phyloP scores from a whole-genome alignment of 176 grass and related monocot genomes.

The Carex parvula region DNA sequence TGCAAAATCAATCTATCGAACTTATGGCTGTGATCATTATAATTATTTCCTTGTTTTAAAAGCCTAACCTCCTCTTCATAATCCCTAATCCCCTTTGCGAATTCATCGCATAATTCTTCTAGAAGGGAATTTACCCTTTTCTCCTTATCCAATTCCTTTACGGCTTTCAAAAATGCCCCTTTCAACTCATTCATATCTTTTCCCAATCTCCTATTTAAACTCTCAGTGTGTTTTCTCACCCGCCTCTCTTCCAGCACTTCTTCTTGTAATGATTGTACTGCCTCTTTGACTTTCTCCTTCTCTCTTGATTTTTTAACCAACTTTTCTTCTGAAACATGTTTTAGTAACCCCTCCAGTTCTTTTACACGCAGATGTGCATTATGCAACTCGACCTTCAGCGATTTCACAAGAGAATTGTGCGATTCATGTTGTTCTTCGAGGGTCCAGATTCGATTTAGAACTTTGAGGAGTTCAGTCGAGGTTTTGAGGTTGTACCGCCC shows the following conservation, averaged over 20 bases:
- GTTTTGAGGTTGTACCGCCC: conserved; percentile 59
- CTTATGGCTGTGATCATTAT: conserved; percentile 52
- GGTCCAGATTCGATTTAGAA: conserved; percentile 96
- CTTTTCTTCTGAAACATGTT: conserved; percentile 64
- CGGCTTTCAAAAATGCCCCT: conserved; percentile 53
- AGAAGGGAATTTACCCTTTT: conserved; percentile 57
- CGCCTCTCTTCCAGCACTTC: conserved; percentile 85
- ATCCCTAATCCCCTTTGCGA: conserved; percentile 77
- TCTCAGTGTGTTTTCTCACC: conserved; percentile 72
- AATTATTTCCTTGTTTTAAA: conserved; percentile 58
- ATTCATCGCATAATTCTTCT: conserved; percentile 81
- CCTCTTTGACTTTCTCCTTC: conserved; percentile 62
- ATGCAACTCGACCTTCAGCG: conserved; percentile 68
- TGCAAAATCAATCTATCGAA: conserved; percentile 83
- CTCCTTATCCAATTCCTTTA: conserved; percentile 76
- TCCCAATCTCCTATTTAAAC: conserved; percentile 66
- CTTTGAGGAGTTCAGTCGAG: conserved; percentile 92
- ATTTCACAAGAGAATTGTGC: conserved; percentile 66
- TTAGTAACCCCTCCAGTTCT: conserved; percentile 71
- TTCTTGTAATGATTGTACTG: conserved; percentile 51
- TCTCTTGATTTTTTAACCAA: conserved; percentile 66
- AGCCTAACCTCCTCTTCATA: conserved; percentile 87
- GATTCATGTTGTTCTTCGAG: conserved; percentile 91
- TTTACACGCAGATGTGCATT: conserved; percentile 52
- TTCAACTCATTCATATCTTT: conserved; percentile 78